Conservation (phyloP, 345 rosid genomes). For the Barbarea vulgaris region DNA sequence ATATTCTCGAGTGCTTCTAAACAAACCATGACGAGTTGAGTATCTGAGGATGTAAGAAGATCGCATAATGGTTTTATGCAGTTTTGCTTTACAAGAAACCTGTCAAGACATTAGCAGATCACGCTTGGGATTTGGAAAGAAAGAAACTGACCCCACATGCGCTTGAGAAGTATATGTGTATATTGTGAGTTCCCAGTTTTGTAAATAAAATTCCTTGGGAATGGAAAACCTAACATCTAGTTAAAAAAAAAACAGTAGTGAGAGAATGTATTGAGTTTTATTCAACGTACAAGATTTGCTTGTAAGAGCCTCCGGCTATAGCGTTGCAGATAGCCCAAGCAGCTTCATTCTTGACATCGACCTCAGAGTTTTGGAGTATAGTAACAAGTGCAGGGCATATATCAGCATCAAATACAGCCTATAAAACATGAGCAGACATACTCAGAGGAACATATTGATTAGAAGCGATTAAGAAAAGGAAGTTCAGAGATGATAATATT, state of each 20-base stretch:
- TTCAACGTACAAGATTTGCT: slow-evolving; percentile 52
- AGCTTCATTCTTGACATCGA: slow-evolving; percentile 51
- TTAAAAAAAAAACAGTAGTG: background rate
- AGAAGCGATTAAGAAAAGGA: slow-evolving; percentile 8
- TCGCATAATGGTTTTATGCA: slow-evolving; percentile 61
- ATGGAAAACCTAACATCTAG: slow-evolving; percentile 6
- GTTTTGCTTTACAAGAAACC: slow-evolving; percentile 53
- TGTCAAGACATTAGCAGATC: slow-evolving; percentile 25
- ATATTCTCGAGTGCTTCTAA: slow-evolving; percentile 60
- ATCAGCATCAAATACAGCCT: slow-evolving; percentile 56
- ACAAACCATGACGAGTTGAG: slow-evolving; percentile 52
- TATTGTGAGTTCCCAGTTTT: background rate
- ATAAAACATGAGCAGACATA: slow-evolving; percentile 11
- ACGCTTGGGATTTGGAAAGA: background rate
- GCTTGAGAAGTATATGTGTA: background rate
- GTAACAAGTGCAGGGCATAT: slow-evolving; percentile 51
- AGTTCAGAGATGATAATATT: slow-evolving; percentile 2
- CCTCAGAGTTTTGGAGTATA: slow-evolving; percentile 56
- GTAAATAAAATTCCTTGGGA: background rate
- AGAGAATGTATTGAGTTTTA: background rate
- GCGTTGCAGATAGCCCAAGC: slow-evolving; percentile 48
- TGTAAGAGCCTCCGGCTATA: slow-evolving; percentile 58
- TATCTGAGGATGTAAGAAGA: slow-evolving; percentile 56
- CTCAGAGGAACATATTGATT: background rate
- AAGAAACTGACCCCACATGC: background rate